Conservation (phyloP, 208 protist species). For the Tritrichomonas foetus region DNA sequence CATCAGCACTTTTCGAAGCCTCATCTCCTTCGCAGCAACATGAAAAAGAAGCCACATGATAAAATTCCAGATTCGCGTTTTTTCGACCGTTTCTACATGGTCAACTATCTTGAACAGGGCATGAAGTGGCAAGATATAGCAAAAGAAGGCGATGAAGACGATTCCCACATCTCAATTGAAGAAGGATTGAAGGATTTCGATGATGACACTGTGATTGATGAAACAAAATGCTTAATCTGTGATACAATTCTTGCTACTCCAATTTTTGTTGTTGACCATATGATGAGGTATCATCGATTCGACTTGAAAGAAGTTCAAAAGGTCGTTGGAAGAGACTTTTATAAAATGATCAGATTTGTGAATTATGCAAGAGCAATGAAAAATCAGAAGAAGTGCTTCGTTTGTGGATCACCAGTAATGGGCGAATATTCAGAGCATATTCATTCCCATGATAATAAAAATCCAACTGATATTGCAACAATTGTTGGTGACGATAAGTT, state of each 20-base stretch:
- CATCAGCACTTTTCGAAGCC: not conserved
- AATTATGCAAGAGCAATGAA: not conserved
- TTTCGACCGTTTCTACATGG: constrained; percentile 1
- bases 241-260: not conserved
- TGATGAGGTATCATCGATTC: not conserved
- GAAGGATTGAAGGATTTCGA: constrained; percentile 34
- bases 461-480: not conserved
- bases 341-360: not conserved
- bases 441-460: not conserved
- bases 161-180: not conserved
- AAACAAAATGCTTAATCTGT: not conserved
- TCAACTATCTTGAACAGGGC: constrained; percentile 11
- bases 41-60: constrained; percentile 37
- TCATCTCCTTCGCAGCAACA: not conserved
- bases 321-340: not conserved
- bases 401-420: not conserved
- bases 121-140: not conserved
- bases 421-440: not conserved
- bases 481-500: not conserved
- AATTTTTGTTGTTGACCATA: not conserved
- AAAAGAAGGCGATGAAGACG: not conserved
- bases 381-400: not conserved
- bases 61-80: not conserved
- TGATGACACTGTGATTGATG: not conserved
- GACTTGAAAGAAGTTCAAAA: not conserved